Conservation (phyloP, 805 yeast genomes). For the Teunomyces gatunensis region DNA sequence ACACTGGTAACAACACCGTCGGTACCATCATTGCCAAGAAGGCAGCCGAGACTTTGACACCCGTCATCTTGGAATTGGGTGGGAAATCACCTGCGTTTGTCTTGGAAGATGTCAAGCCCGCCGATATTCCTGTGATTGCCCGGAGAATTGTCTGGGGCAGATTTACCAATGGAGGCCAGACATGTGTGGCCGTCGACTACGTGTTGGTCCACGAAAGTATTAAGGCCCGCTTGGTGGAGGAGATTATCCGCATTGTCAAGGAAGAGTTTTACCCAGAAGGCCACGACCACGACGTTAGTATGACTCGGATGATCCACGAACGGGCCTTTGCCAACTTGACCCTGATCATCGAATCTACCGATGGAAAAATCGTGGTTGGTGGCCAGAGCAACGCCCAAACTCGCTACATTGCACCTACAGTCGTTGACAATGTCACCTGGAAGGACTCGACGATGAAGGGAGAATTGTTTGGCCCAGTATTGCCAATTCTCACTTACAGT, state of each 20-base stretch:
- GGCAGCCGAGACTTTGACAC: constrained; percentile 85
- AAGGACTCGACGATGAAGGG: constrained; percentile 68
- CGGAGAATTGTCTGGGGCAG: constrained; percentile 76
- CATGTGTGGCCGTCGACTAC: constrained; percentile 89
- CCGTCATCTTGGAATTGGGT: constrained; percentile 79
- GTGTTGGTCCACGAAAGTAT: constrained; percentile 60
- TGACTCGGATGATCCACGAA: constrained; percentile 60
- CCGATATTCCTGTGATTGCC: constrained; percentile 44
- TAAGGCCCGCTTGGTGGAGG: constrained; percentile 49
- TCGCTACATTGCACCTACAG: constrained; percentile 67
- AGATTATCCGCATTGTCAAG: constrained; percentile 37
- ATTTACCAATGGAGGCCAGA: constrained; percentile 81
- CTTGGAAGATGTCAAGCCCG: constrained; percentile 46
- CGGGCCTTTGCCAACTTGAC: constrained; percentile 49
- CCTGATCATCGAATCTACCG: constrained; percentile 44
- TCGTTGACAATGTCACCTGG: constrained; percentile 61
- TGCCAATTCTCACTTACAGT: constrained; percentile 65
- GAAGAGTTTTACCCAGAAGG: constrained; percentile 46
- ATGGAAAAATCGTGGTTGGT: constrained; percentile 52
- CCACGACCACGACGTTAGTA: constrained; percentile 22
- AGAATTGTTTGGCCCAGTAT: constrained; percentile 83
- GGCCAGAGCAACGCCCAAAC: constrained; percentile 40
- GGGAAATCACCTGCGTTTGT: constrained; percentile 88
- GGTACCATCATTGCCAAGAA: constrained; percentile 75
- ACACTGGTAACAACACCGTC: constrained; percentile 77